These are phyloP conservation scores for Arctium lappa DNA, from an alignment of 129 eudicot species.

Conservation along the genomic window DNA sequence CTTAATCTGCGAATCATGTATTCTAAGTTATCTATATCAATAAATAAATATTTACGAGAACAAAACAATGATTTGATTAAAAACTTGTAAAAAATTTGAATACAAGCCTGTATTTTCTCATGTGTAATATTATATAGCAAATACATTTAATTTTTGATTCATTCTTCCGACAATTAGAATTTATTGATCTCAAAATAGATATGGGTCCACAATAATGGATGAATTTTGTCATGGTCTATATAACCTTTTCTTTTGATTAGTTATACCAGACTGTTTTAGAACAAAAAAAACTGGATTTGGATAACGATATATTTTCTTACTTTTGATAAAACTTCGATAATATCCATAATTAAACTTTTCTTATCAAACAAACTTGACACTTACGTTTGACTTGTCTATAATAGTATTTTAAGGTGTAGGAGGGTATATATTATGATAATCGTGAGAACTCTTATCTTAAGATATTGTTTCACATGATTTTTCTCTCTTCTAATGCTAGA, in stretches of 20 bases:
- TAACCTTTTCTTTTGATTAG: neutral
- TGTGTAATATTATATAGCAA: neutral
- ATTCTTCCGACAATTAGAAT: neutral
- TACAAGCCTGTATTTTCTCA: neutral
- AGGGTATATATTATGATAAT: too few relatives aligned
- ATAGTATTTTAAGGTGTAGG: neutral
- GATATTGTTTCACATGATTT: too few relatives aligned
- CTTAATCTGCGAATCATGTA: neutral
- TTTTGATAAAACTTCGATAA: constrained; percentile 13
- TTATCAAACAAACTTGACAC: neutral
- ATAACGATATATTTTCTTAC: constrained; percentile 9
- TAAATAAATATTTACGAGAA: too few relatives aligned
- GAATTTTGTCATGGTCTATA: neutral
- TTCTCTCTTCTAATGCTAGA: too few relatives aligned
- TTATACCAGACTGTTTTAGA: constrained; percentile 15
- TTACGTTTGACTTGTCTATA: constrained; percentile 1
- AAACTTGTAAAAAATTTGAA: neutral
- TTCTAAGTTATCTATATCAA: neutral
- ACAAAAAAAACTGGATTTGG: constrained; percentile 15
- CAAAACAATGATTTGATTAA: neutral
- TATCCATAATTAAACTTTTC: neutral
- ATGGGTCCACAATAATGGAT: neutral
- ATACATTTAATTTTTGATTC: neutral
- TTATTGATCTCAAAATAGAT: neutral
- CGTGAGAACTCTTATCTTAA: too few relatives aligned